phyloP scores from a whole-genome alignment of 225 moss, liverwort and hornwort species.

The Marchantia paleacea region DNA sequence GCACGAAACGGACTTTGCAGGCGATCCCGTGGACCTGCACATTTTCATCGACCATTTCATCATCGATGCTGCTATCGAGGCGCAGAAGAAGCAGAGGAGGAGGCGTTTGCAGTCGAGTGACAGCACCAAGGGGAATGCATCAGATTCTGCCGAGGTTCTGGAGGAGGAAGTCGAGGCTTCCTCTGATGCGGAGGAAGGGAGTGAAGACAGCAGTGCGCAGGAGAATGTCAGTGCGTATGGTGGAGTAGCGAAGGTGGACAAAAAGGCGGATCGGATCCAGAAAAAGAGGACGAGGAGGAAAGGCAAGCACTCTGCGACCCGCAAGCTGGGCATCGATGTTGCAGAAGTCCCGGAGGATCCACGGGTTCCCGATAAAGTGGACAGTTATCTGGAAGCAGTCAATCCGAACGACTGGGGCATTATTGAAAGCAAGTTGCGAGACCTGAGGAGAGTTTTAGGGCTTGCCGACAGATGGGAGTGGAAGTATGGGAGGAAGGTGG shows the following conservation, averaged over 20 bases:
- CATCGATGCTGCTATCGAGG: conserved; percentile 24
- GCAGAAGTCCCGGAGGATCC: conserved; percentile 8
- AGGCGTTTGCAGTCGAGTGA: conserved; percentile 1
- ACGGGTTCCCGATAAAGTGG: conserved; percentile 28
- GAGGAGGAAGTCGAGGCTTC: background rate
- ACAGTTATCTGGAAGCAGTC: conserved; percentile 30
- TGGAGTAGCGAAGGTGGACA: background rate
- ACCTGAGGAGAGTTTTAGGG: conserved; percentile 58
- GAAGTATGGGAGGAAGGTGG: conserved; percentile 80
- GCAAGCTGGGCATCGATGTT: conserved; percentile 7
- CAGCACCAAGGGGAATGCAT: background rate
- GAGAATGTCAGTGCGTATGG: background rate
- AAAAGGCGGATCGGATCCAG: conserved; percentile 12
- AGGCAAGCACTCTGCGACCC: background rate
- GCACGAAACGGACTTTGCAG: conserved; percentile 62
- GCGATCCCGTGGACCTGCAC: conserved; percentile 74
- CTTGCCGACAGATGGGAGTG: conserved; percentile 67
- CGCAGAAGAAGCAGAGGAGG: conserved; percentile 14
- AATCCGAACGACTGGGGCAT: conserved; percentile 37
- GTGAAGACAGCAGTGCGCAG: background rate
- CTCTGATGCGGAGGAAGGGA: background rate
- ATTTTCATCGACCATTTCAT: conserved; percentile 86
- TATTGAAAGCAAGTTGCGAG: conserved; percentile 44
- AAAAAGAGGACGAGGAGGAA: conserved; percentile 15
- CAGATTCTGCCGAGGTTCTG: background rate